Conservation (phyloP, 495 filamentous ascomycete species). For the Clohesyomyces aquaticus region DNA sequence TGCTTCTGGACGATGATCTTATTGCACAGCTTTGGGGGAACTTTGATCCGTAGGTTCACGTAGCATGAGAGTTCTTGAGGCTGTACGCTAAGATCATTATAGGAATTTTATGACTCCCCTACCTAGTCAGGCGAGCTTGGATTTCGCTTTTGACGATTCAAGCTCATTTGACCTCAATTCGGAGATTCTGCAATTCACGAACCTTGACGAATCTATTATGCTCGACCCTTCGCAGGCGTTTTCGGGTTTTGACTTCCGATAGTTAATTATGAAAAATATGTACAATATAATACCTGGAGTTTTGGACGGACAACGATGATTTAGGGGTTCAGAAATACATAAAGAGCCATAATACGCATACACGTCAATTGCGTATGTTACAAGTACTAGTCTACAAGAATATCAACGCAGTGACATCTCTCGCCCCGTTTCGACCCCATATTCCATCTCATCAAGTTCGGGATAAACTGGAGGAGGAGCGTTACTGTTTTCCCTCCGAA, state of each 20-base stretch:
- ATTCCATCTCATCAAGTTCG: too few species aligned
- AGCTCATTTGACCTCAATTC: conserved; percentile 35
- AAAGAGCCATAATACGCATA: too few species aligned
- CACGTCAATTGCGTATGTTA: too few species aligned
- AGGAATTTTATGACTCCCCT: conserved; percentile 37
- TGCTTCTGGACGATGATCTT: conserved; percentile 33
- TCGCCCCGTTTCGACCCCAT: too few species aligned
- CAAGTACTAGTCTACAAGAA: too few species aligned
- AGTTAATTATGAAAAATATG: background rate
- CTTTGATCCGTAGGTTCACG: conserved; percentile 32
- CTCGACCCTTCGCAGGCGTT: conserved; percentile 27
- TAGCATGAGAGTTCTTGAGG: too few species aligned
- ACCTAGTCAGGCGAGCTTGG: conserved; percentile 28
- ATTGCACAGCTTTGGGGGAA: conserved; percentile 37
- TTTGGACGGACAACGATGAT: too few species aligned
- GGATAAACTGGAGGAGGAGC: too few species aligned
- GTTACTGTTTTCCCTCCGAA: too few species aligned
- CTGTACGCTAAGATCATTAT: background rate
- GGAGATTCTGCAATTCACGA: conserved; percentile 32
- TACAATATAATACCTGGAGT: too few species aligned
- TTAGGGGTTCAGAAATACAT: too few species aligned
- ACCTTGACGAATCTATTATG: conserved; percentile 32
- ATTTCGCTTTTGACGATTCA: conserved; percentile 31
- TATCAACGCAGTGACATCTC: too few species aligned
- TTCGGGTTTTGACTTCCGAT: conserved; percentile 22